phyloP scores from a whole-genome alignment of 2,329 filamentous ascomycete species.

The Neonectria magnoliae region DNA sequence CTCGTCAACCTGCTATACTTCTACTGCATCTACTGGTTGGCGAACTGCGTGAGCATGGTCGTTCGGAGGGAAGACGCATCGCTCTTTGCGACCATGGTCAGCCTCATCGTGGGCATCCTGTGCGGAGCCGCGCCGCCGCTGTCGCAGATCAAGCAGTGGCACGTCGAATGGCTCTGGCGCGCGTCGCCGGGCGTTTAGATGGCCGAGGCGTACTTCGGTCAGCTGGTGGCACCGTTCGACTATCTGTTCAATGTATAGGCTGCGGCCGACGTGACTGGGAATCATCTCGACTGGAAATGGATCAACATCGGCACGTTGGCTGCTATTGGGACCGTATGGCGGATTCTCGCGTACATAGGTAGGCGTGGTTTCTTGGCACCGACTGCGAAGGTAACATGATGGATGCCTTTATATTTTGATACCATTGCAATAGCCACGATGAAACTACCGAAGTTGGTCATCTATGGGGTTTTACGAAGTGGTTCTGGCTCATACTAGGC shows the following conservation, averaged over 20 bases:
- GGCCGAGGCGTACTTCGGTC: slow-evolving; percentile 64
- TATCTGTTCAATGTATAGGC: slow-evolving; percentile 62
- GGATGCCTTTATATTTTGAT: background rate
- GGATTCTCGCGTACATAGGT: slow-evolving; percentile 52
- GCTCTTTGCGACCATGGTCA: slow-evolving; percentile 63
- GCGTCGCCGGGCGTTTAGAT: slow-evolving; percentile 64
- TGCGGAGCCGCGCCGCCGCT: slow-evolving; percentile 64
- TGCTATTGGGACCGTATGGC: slow-evolving; percentile 56
- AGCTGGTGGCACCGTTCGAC: slow-evolving; percentile 58
- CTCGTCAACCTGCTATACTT: slow-evolving; percentile 64
- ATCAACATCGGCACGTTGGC: slow-evolving; percentile 57
- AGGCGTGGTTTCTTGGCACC: slow-evolving; percentile 37
- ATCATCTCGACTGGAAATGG: slow-evolving; percentile 54
- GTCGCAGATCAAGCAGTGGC: slow-evolving; percentile 59
- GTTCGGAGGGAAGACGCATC: slow-evolving; percentile 66
- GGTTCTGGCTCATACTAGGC: background rate
- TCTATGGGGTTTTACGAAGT: background rate
- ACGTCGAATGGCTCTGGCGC: slow-evolving; percentile 66
- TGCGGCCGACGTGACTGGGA: slow-evolving; percentile 57
- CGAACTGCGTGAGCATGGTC: slow-evolving; percentile 63
- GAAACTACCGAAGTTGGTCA: background rate
- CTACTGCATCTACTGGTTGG: slow-evolving; percentile 67
- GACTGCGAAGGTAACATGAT: slow-evolving; percentile 32
- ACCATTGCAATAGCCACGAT: background rate
- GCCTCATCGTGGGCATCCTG: slow-evolving; percentile 63